Conservation (phyloP, 2,329 filamentous ascomycete genomes). For the Orbilia blumenaviensis region DNA sequence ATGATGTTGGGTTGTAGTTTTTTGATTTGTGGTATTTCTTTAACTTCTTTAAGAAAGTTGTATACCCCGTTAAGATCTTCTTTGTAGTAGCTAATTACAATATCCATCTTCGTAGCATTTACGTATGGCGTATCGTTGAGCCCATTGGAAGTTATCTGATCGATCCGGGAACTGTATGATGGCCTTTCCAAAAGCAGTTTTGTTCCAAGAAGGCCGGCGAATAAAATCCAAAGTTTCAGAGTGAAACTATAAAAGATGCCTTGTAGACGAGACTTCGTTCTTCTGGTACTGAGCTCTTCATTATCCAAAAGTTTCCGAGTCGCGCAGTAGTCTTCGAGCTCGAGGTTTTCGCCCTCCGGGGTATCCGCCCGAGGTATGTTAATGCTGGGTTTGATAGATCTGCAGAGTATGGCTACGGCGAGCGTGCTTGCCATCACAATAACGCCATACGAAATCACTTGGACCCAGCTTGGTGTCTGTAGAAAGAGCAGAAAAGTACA, state of each 20-base stretch:
- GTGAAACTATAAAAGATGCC: background rate
- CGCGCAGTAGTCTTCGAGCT: constrained; percentile 20
- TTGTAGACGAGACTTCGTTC: background rate
- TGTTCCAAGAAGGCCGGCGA: constrained; percentile 29
- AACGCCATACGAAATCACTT: constrained; percentile 21
- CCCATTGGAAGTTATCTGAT: background rate
- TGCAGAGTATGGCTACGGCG: background rate
- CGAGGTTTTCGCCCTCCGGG: background rate
- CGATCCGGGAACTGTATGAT: background rate
- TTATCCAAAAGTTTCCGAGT: background rate
- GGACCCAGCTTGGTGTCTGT: constrained; percentile 48
- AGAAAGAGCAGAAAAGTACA: constrained; percentile 19
- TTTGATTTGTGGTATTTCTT: constrained; percentile 24
- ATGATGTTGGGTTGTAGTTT: constrained; percentile 53
- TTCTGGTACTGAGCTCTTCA: background rate
- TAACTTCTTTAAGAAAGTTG: constrained; percentile 44
- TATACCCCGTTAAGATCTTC: constrained; percentile 53
- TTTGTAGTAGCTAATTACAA: constrained; percentile 55
- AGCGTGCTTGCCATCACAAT: background rate
- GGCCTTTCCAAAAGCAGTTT: constrained; percentile 4
- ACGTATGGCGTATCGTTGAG: background rate
- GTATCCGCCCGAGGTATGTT: background rate
- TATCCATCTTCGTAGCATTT: constrained; percentile 51
- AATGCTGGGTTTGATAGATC: background rate
- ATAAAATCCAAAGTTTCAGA: constrained; percentile 31